A percentile compares a stretch with the other conserved stretches of the same genome.
These are phyloP conservation scores for Paralagenidium karlingii DNA, from an alignment of 352 stramenopile genomes.

Conservation along the genomic window DNA sequence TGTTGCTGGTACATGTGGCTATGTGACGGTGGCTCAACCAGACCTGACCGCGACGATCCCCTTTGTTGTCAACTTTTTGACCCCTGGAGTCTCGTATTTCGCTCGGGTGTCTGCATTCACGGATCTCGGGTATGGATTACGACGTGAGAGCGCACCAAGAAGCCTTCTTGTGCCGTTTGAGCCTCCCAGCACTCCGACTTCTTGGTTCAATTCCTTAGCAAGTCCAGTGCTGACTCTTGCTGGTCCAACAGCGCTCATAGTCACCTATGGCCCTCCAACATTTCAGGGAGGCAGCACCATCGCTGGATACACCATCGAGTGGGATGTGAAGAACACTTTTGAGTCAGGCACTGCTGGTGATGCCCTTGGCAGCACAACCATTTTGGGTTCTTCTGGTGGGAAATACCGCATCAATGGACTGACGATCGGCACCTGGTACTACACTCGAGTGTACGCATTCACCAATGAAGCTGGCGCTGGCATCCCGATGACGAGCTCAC, in stretches of 20 bases:
- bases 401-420: conserved; percentile 41
- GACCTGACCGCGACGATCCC: neutral
- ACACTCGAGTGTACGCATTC: conserved; percentile 56
- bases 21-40: conserved; percentile 12
- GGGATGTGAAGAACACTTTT: conserved; percentile 72
- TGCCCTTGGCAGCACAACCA: conserved; percentile 20
- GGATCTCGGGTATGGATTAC: conserved; percentile 40
- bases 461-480: conserved; percentile 42
- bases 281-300: conserved; percentile 83
- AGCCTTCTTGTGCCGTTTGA: conserved; percentile 59
- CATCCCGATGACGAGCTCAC: conserved; percentile 21
- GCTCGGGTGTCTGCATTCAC: conserved; percentile 58
- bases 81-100: conserved; percentile 46
- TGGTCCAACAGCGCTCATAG: conserved; percentile 47
- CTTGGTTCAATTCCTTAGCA: conserved; percentile 44
- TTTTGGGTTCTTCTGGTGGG: conserved; percentile 9
- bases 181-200: conserved; percentile 26
- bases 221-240: conserved; percentile 52
- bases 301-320: conserved; percentile 86
- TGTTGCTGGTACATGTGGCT: conserved; percentile 19
- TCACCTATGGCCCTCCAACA: conserved; percentile 63
- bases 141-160: conserved; percentile 35
- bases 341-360: conserved; percentile 47
- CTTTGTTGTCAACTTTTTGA: conserved; percentile 10
- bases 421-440: conserved; percentile 27